Percentiles rank a stretch among this genome's conserved stretches.
These are phyloP conservation scores for Cladophialophora yegresii DNA, from an alignment of 2,329 filamentous ascomycete genomes.

Conservation along the genomic window DNA sequence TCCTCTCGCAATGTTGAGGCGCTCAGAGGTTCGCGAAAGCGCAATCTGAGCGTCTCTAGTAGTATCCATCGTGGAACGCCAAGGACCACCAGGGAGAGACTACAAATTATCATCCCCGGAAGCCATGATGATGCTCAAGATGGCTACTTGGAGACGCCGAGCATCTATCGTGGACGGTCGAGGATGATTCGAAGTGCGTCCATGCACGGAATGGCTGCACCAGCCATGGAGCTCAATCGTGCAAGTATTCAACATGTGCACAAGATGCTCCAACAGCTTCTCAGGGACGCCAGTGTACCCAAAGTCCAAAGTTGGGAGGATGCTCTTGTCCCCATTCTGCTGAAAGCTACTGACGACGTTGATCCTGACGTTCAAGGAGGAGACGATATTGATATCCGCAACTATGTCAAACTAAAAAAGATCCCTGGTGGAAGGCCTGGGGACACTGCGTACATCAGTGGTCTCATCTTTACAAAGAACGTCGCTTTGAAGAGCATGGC, in stretches of 20 bases:
- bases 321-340: constrained; percentile 82
- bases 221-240: constrained; percentile 79
- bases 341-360: constrained; percentile 91
- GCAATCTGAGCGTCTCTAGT: constrained; percentile 83
- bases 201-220: constrained; percentile 71
- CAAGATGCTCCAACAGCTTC: constrained; percentile 77
- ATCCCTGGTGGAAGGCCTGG: constrained; percentile 86
- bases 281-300: constrained; percentile 73
- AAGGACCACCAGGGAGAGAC: constrained; percentile 62
- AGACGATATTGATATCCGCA: constrained; percentile 94
- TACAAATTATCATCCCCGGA: constrained; percentile 45
- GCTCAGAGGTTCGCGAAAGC: constrained; percentile 66
- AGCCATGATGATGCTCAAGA: constrained; percentile 45
- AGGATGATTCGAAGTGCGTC: constrained; percentile 76
- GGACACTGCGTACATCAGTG: constrained; percentile 94
- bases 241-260: constrained; percentile 87
- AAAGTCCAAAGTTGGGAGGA: constrained; percentile 81
- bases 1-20: constrained; percentile 61
- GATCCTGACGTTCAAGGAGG: constrained; percentile 86
- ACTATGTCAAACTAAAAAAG: constrained; percentile 97
- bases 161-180: constrained; percentile 42
- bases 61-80: constrained; percentile 73
- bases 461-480: constrained; percentile 96
- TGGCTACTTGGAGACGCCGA: constrained; percentile 29
- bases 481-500: constrained; percentile 95